A percentile compares a stretch with the other conserved stretches of the same genome.
Conservation (phyloP, 78 protist species). For the Acrasis kona region DNA sequence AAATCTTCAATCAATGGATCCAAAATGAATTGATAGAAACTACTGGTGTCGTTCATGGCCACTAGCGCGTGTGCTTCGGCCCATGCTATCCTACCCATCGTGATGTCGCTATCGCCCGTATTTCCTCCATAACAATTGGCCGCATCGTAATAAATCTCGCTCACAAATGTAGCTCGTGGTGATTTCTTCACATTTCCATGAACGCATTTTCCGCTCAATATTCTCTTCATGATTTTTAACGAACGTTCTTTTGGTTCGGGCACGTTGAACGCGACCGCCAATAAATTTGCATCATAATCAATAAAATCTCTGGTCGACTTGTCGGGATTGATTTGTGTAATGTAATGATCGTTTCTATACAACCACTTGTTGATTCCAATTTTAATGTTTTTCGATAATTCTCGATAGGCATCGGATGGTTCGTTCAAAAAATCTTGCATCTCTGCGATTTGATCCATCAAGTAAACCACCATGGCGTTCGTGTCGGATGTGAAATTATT, state of each 20-base stretch:
- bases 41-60: background rate
- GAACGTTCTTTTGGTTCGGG: background rate
- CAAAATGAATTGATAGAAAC: background rate
- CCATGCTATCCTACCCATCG: conserved; percentile 25
- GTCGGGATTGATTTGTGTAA: conserved; percentile 17
- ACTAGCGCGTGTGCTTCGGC: background rate
- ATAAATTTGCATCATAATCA: conserved; percentile 12
- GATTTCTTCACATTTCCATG: too few relatives aligned
- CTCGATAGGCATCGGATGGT: background rate
- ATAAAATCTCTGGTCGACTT: conserved; percentile 10
- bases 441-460: background rate
- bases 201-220: conserved; percentile 10
- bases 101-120: conserved; percentile 17
- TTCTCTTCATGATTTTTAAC: background rate
- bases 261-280: background rate
- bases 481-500: conserved; percentile 7
- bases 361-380: background rate
- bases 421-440: background rate
- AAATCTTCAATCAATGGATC: conserved; percentile 10
- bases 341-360: background rate
- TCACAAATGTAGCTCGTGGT: conserved; percentile 22
- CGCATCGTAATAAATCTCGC: conserved; percentile 13
- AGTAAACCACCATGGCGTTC: background rate
- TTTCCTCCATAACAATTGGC: conserved; percentile 4
- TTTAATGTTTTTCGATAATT: background rate